A percentile compares a stretch with the other conserved stretches of the same genome.
Conservation (phyloP, 192 early-diverging fungal species). For the Coemansia sp. region DNA sequence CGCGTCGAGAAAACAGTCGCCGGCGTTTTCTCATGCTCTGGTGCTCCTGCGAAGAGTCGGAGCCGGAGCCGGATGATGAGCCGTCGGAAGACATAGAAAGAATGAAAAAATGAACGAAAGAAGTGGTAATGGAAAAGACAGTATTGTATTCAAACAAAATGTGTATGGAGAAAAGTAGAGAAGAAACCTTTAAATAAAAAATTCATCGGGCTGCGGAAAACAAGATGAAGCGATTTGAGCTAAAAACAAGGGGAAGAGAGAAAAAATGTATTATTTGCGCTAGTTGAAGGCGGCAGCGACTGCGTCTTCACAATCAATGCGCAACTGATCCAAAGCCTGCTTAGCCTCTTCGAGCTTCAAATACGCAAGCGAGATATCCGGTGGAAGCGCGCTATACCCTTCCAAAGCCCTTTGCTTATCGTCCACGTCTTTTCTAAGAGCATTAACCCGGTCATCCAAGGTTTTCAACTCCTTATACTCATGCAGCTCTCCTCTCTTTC, state of each 20-base stretch:
- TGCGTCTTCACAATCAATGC: constrained; percentile 34
- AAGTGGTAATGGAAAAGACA: too few species aligned
- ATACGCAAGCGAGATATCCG: constrained; percentile 38
- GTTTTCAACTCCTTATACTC: constrained; percentile 29
- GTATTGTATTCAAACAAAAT: too few species aligned
- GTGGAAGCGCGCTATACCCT: constrained; percentile 39
- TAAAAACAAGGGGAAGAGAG: too few species aligned
- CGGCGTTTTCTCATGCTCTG: constrained; percentile 7
- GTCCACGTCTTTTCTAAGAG: constrained; percentile 9
- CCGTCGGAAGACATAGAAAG: not conserved
- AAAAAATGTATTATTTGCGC: constrained; percentile 1
- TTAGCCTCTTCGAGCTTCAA: constrained; percentile 45
- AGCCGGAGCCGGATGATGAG: not conserved
- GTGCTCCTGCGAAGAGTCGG: not conserved
- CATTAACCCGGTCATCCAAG: constrained; percentile 14
- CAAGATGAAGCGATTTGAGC: too few species aligned
- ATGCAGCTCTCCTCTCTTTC: not conserved
- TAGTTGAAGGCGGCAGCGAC: constrained; percentile 30
- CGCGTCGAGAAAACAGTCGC: constrained; percentile 34
- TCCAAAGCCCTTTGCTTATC: constrained; percentile 21
- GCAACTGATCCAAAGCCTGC: constrained; percentile 30
- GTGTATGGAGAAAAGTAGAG: not conserved
- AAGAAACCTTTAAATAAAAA: too few species aligned
- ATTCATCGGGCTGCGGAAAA: too few species aligned
- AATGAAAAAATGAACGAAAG: not conserved